Evolutionary conservation across 2,329 filamentous ascomycete species (phyloP).

Genomic region (Ascochyta clinopodiicola): DNA sequence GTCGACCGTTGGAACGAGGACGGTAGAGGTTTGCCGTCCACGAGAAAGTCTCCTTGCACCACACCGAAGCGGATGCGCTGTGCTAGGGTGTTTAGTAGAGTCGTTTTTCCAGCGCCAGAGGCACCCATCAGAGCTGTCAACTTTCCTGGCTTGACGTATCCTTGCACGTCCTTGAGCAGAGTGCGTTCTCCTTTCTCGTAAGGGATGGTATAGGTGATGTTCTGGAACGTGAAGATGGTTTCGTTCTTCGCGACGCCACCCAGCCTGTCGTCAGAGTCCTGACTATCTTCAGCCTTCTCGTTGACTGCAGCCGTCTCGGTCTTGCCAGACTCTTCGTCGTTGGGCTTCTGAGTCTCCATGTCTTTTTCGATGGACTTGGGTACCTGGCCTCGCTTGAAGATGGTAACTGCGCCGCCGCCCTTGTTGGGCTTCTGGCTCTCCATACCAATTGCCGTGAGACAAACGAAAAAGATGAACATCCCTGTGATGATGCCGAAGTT

Average conservation of each 20-base stretch:
- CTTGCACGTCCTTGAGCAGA: slow-evolving; percentile 68
- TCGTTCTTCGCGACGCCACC: slow-evolving; percentile 67
- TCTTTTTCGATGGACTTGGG: slow-evolving; percentile 64
- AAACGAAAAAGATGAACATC: slow-evolving; percentile 58
- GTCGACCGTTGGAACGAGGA: slow-evolving; percentile 83
- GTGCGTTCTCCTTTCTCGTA: slow-evolving; percentile 53
- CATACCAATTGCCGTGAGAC: slow-evolving; percentile 54
- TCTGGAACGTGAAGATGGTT: slow-evolving; percentile 76
- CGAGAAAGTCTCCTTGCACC: slow-evolving; percentile 54
- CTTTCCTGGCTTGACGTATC: slow-evolving; percentile 91
- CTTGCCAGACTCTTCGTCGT: slow-evolving; percentile 61
- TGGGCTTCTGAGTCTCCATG: slow-evolving; percentile 59
- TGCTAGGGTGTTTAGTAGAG: slow-evolving; percentile 45
- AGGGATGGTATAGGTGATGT: slow-evolving; percentile 78
- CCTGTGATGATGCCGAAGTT: slow-evolving; percentile 61
- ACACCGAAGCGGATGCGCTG: slow-evolving; percentile 55
- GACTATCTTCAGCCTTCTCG: slow-evolving; percentile 35
- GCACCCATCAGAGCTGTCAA: slow-evolving; percentile 79
- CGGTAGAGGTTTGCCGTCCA: slow-evolving; percentile 49
- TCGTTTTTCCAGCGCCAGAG: slow-evolving; percentile 60
- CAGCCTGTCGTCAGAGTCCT: slow-evolving; percentile 29
- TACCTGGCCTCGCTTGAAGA: slow-evolving; percentile 69
- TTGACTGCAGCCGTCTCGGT: slow-evolving; percentile 35
- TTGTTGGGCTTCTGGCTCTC: slow-evolving; percentile 64
- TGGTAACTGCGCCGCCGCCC: slow-evolving; percentile 65